A percentile compares a stretch with the other conserved stretches of the same genome.
Conservation (phyloP, 768 basidiomycete genomes). For the Clathrus columnatus region DNA sequence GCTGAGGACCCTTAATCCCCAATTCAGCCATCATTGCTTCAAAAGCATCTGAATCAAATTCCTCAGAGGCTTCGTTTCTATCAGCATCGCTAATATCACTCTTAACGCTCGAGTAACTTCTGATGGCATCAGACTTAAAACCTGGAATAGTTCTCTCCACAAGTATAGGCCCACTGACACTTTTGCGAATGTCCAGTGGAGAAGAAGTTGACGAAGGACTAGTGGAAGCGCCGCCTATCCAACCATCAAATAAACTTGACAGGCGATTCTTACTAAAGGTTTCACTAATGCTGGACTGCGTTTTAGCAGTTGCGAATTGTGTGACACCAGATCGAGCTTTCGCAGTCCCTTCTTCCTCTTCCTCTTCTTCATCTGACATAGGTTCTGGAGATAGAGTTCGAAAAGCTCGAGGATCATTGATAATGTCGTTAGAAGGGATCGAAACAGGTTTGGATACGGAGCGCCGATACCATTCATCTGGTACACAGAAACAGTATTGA, state of each 20-base stretch:
- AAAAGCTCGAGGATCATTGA: neutral
- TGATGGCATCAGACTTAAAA: slow-evolving; percentile 3
- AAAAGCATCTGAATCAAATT: slow-evolving; percentile 41
- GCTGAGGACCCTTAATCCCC: slow-evolving; percentile 62
- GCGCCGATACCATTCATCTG: slow-evolving; percentile 73
- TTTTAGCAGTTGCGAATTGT: slow-evolving; percentile 14
- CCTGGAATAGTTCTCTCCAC: slow-evolving; percentile 26
- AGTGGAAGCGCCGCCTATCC: slow-evolving; percentile 32
- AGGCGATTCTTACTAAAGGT: slow-evolving; percentile 51
- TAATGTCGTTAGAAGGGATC: slow-evolving; percentile 37
- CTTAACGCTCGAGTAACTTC: slow-evolving; percentile 21
- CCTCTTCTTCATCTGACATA: slow-evolving; percentile 35
- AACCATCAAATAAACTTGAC: slow-evolving; percentile 58
- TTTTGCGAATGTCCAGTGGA: slow-evolving; percentile 33
- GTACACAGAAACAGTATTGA: slow-evolving; percentile 54
- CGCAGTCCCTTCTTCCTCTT: slow-evolving; percentile 53
- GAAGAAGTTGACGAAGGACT: slow-evolving; percentile 31
- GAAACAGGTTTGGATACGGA: slow-evolving; percentile 41
- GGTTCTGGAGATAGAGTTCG: slow-evolving; percentile 42
- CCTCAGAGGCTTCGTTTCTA: slow-evolving; percentile 10
- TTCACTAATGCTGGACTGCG: slow-evolving; percentile 22
- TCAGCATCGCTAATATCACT: slow-evolving; percentile 16
- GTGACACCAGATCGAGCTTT: slow-evolving; percentile 26
- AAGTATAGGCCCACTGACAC: slow-evolving; percentile 64
- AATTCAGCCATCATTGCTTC: slow-evolving; percentile 71